phyloP scores from a whole-genome alignment of 768 basidiomycete species.

The Hypsizygus marmoreus region DNA sequence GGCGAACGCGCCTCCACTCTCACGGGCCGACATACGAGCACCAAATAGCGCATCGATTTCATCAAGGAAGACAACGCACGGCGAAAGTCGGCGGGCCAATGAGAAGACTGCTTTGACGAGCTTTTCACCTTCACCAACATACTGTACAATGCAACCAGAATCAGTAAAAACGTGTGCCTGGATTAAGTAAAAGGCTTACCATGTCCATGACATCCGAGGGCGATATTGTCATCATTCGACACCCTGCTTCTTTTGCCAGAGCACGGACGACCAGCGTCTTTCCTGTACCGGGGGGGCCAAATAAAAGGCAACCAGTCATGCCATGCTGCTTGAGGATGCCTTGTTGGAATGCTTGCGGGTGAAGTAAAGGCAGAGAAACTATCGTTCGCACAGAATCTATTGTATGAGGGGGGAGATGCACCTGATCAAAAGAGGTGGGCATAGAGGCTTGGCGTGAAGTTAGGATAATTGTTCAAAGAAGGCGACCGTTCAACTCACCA shows the following conservation, averaged over 20 bases:
- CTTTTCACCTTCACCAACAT: constrained; percentile 89
- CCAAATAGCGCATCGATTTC: constrained; percentile 94
- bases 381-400: constrained; percentile 92
- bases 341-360: constrained; percentile 84
- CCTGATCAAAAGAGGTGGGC: constrained; percentile 83
- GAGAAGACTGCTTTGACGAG: constrained; percentile 88
- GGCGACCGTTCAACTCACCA: constrained; percentile 41
- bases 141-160: constrained; percentile 41
- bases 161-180: neutral
- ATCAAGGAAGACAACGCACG: constrained; percentile 93
- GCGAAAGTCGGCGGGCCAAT: constrained; percentile 81
- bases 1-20: constrained; percentile 77
- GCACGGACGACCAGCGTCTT: constrained; percentile 90
- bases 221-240: constrained; percentile 87
- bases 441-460: constrained; percentile 53
- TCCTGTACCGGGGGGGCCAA: constrained; percentile 89
- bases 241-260: constrained; percentile 90
- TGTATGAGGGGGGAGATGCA: constrained; percentile 85
- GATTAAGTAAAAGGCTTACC: constrained; percentile 45
- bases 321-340: constrained; percentile 91
- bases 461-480: constrained; percentile 13
- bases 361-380: constrained; percentile 84
- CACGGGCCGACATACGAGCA: constrained; percentile 75
- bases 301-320: constrained; percentile 89
- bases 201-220: constrained; percentile 97